phyloP scores from a whole-genome alignment of 345 rosid genomes.

The Corymbia maculata region DNA sequence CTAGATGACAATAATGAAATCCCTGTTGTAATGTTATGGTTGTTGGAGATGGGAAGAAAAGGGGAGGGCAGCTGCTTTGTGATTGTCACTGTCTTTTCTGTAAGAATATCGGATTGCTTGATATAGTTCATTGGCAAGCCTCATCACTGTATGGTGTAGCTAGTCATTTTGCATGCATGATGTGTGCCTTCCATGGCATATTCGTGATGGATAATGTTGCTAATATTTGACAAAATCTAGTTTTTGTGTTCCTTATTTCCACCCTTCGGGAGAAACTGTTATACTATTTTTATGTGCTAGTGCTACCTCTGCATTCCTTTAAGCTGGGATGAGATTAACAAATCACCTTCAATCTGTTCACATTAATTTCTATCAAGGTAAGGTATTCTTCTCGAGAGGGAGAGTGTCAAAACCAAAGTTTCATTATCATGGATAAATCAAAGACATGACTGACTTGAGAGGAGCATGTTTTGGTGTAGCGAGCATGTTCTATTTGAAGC shows the following conservation, averaged over 20 bases:
- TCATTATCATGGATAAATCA: neutral
- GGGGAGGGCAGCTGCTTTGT: neutral
- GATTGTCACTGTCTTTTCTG: neutral
- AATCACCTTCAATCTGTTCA: neutral
- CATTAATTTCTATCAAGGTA: neutral
- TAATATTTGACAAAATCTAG: neutral
- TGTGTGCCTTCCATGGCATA: neutral
- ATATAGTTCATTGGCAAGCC: neutral
- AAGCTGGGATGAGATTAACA: neutral
- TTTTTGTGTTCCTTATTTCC: neutral
- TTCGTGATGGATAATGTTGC: neutral
- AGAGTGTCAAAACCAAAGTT: neutral
- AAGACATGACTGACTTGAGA: neutral
- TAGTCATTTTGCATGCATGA: neutral
- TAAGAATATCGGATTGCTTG: neutral
- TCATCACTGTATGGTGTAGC: neutral
- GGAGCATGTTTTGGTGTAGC: neutral
- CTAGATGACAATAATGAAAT: neutral
- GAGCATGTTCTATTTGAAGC: neutral
- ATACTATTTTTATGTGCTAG: neutral
- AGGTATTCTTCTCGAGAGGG: neutral
- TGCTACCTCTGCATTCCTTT: neutral
- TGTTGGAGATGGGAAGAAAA: neutral
- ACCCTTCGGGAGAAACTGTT: neutral
- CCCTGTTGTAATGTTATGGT: neutral